phyloP scores from a whole-genome alignment of 179 eudicot species.

The Silene vulgaris region DNA sequence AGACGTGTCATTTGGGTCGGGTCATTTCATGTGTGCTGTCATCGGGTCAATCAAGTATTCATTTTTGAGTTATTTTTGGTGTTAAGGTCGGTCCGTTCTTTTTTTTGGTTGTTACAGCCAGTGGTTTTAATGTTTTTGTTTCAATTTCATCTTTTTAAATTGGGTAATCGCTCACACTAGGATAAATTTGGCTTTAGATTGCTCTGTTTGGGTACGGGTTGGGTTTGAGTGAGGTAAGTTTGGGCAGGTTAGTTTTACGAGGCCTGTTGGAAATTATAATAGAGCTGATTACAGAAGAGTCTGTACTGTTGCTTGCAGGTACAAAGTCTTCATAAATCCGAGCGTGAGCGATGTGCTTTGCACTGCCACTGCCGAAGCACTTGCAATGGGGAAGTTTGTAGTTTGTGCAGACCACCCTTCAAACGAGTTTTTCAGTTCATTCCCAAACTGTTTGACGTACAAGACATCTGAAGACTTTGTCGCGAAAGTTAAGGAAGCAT shows the following conservation, averaged over 20 bases:
- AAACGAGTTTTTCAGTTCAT: slow-evolving; percentile 86
- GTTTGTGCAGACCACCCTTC: slow-evolving; percentile 97
- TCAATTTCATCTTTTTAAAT: neutral
- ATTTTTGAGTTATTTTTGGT: neutral
- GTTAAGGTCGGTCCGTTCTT: neutral
- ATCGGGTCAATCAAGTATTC: neutral
- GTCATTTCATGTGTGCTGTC: neutral
- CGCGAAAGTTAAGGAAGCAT: slow-evolving; percentile 75
- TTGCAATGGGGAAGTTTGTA: slow-evolving; percentile 97
- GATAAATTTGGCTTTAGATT: neutral
- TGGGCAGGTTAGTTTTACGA: neutral
- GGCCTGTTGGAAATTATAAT: neutral
- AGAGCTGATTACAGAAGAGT: neutral
- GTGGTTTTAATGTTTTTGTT: neutral
- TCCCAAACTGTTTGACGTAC: slow-evolving; percentile 86
- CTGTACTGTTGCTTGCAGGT: slow-evolving; percentile 45
- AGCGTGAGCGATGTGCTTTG: slow-evolving; percentile 95
- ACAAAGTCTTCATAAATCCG: slow-evolving; percentile 90
- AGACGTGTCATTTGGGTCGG: neutral
- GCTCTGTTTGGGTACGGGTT: neutral
- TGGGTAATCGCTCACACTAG: neutral
- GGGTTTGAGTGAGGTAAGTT: neutral
- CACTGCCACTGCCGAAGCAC: slow-evolving; percentile 98
- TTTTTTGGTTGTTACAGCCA: neutral
- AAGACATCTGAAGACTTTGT: slow-evolving; percentile 80